Percentiles rank a stretch among this genome's conserved stretches.
These are phyloP conservation scores for Pulveroboletus sp. DNA, from an alignment of 768 basidiomycete genomes.

Conservation along the genomic window DNA sequence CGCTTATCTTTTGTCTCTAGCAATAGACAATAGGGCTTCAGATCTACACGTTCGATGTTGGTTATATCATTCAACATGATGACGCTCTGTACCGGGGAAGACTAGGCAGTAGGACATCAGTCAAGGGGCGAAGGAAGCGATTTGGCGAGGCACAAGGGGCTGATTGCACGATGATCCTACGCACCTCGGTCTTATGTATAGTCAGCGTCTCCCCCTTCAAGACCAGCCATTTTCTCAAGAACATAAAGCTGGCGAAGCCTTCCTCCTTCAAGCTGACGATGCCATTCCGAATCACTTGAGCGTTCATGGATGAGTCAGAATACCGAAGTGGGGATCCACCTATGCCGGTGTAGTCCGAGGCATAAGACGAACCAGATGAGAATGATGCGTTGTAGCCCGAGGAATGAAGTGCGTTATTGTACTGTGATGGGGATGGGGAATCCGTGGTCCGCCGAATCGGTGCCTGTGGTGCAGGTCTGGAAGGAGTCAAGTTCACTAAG, in stretches of 20 bases:
- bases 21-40: conserved; percentile 91
- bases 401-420: conserved; percentile 41
- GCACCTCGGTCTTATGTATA: conserved; percentile 90
- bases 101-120: conserved; percentile 31
- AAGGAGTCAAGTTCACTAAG: conserved; percentile 63
- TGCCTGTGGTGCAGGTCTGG: conserved; percentile 72
- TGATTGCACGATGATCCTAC: conserved; percentile 21
- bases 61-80: conserved; percentile 74
- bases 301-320: conserved; percentile 30
- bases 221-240: conserved; percentile 87
- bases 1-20: conserved; percentile 83
- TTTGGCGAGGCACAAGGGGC: neutral
- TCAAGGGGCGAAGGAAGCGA: neutral
- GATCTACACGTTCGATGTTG: conserved; percentile 86
- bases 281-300: conserved; percentile 63
- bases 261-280: conserved; percentile 89
- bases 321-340: conserved; percentile 70
- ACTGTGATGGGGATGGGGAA: conserved; percentile 22
- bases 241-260: conserved; percentile 86
- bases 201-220: conserved; percentile 74
- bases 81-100: conserved; percentile 50
- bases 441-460: conserved; percentile 49
- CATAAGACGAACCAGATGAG: conserved; percentile 56
- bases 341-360: conserved; percentile 70
- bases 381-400: conserved; percentile 61